Base-by-base conservation (phyloP, 1,284 basidiomycete species). In the Leccinum subrobustum region DNA sequence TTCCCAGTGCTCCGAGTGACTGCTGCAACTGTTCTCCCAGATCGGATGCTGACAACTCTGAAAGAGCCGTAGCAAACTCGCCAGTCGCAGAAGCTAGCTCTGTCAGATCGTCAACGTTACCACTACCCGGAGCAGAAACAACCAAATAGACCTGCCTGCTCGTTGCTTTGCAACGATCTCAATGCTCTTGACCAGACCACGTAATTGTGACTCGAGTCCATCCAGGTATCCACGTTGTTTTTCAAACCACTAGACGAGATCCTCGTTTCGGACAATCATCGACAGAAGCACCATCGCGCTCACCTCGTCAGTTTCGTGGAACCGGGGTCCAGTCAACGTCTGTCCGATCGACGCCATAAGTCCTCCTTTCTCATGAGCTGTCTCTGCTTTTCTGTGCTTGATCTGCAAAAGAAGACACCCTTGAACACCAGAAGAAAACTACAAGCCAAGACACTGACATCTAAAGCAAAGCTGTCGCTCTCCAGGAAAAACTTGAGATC, bases 231-330 rank as follows among this genome's bases (percentile, higher is more conserved):
- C 75, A 62, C 90, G 92, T 72, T 96, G 91, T 64, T 86, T 84
- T 69, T 97, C 93, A 69, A 98, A 99, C 95, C 95, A 99, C 85
- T 94, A 63, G 8, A 61, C 37, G 56, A 50, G 25, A 58, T 37
- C 33, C 7, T 59, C 29, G 25, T 54, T 42, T 60, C 52, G 11
- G 11, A 54, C 9, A 52, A 44, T 4, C 5, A 23, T 51, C 37
- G 39, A 16, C 16, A 23, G 6, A 16, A 39, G 3, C 16, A 55
- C 35, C 27, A 48, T 47, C 52, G 55, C 57, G 56, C 79, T 61
- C 67, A 91, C 92, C 76, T 98, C 95, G 70, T 99, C 96, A 14
- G 87, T 91, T 76, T 99, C 96, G 66, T 92, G 83, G 73, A 96
- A 99, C 59, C 91, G 86, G 7, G 92, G 87, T 1, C 93, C 95